These are phyloP conservation scores for Pleurotus platypus DNA, from an alignment of 768 basidiomycete genomes.

Conservation along the genomic window DNA sequence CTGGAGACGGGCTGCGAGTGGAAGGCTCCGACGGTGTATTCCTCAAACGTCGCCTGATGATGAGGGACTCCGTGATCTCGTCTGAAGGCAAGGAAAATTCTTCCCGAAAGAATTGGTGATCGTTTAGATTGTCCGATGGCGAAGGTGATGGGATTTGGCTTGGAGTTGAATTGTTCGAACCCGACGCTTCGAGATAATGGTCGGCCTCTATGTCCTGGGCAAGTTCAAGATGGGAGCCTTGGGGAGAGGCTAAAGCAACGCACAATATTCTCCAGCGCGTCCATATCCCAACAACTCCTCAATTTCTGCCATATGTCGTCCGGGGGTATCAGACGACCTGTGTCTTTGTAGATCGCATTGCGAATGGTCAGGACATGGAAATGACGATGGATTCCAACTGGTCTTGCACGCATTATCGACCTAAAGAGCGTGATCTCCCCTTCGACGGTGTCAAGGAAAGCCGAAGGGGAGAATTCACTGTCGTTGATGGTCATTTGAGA, in stretches of 20 bases:
- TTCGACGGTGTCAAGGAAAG: constrained; percentile 67
- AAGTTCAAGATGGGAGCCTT: neutral
- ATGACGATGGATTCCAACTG: constrained; percentile 79
- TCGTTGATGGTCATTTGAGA: constrained; percentile 16
- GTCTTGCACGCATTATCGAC: constrained; percentile 75
- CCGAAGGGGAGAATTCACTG: constrained; percentile 12
- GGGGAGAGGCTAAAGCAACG: constrained; percentile 21
- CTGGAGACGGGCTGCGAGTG: constrained; percentile 42
- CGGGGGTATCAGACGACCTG: constrained; percentile 52
- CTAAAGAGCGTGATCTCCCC: constrained; percentile 87
- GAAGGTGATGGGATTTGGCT: constrained; percentile 61
- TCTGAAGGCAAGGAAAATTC: constrained; percentile 67
- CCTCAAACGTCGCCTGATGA: constrained; percentile 61
- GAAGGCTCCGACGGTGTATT: constrained; percentile 62
- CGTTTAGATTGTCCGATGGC: constrained; percentile 62
- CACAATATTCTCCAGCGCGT: constrained; percentile 69
- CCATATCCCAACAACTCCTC: constrained; percentile 66
- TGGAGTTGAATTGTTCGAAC: constrained; percentile 39
- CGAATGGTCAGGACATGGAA: constrained; percentile 79
- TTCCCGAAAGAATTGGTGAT: constrained; percentile 70
- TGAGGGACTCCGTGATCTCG: constrained; percentile 52
- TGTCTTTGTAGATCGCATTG: constrained; percentile 68
- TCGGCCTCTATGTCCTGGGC: constrained; percentile 35
- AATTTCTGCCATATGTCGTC: constrained; percentile 78
- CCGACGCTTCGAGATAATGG: constrained; percentile 37